Percentiles rank a stretch among this genome's conserved stretches.
These are phyloP conservation scores for Saccharomycopsis sp. DNA, from an alignment of 805 yeast genomes.

Conservation along the genomic window DNA sequence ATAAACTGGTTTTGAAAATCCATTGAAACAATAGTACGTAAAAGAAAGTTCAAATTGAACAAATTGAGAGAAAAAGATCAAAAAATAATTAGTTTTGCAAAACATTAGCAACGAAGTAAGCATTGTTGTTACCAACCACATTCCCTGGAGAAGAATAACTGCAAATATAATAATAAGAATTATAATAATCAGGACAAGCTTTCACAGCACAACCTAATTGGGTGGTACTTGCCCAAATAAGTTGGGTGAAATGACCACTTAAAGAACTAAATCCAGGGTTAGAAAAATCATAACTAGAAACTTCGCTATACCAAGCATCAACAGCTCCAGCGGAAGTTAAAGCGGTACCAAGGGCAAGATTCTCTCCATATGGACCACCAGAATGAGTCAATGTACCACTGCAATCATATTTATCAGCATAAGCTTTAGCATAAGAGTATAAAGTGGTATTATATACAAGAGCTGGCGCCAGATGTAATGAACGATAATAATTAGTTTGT, in stretches of 20 bases:
- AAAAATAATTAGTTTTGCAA: not conserved
- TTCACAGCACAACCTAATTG: constrained; percentile 65
- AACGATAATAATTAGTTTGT: constrained; percentile 52
- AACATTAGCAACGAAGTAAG: not conserved
- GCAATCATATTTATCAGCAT: constrained; percentile 48
- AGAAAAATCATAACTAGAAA: constrained; percentile 37
- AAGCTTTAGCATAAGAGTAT: constrained; percentile 44
- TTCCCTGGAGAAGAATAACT: constrained; percentile 73
- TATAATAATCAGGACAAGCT: constrained; percentile 34
- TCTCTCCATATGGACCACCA: constrained; percentile 63
- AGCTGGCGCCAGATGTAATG: constrained; percentile 37
- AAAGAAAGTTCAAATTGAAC: no score
- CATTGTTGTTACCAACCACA: constrained; percentile 30
- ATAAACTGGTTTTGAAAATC: no score
- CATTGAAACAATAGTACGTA: no score
- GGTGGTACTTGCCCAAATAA: constrained; percentile 59
- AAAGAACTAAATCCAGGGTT: constrained; percentile 33
- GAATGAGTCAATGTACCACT: constrained; percentile 55
- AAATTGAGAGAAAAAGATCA: no score
- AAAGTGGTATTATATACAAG: constrained; percentile 47
- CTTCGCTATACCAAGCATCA: constrained; percentile 70
- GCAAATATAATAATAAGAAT: constrained; percentile 59
- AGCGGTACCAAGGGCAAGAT: constrained; percentile 76
- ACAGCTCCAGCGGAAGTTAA: constrained; percentile 38
- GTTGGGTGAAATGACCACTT: constrained; percentile 77